phyloP scores from a whole-genome alignment of 768 basidiomycete species.

The Dioszegia hungarica region DNA sequence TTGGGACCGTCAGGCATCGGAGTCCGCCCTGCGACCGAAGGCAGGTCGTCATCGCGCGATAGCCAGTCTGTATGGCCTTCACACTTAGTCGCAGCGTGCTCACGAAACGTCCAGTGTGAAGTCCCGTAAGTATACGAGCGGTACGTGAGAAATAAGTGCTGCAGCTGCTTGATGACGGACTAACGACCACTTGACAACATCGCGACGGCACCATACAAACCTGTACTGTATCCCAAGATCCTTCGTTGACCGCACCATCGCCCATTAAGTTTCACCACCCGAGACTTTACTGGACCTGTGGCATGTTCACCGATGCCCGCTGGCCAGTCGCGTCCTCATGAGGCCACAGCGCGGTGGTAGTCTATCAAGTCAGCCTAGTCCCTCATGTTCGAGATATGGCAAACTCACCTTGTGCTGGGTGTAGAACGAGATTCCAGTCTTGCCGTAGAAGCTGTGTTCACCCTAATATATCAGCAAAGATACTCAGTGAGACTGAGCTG shows the following conservation, averaged over 20 bases:
- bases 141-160: neutral
- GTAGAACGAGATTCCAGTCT: constrained; percentile 88
- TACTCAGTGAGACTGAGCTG: constrained; percentile 52
- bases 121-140: no score
- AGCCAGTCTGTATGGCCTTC: no score
- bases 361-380: constrained; percentile 53
- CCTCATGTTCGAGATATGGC: neutral
- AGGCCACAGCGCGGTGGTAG: constrained; percentile 87
- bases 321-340: constrained; percentile 57
- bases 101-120: no score
- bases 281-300: constrained; percentile 29
- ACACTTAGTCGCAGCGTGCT: no score
- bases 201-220: no score
- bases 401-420: constrained; percentile 73
- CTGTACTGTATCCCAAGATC: no score
- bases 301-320: constrained; percentile 35
- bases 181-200: no score
- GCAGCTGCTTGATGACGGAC: neutral
- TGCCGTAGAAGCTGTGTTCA: constrained; percentile 87
- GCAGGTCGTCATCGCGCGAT: no score
- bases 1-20: no score
- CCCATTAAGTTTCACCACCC: neutral
- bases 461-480: constrained; percentile 57
- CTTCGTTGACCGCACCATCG: neutral
- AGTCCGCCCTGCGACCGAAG: no score